Evolutionary conservation across 257 asterid species (phyloP).

Genomic region (Echium plantagineum): DNA sequence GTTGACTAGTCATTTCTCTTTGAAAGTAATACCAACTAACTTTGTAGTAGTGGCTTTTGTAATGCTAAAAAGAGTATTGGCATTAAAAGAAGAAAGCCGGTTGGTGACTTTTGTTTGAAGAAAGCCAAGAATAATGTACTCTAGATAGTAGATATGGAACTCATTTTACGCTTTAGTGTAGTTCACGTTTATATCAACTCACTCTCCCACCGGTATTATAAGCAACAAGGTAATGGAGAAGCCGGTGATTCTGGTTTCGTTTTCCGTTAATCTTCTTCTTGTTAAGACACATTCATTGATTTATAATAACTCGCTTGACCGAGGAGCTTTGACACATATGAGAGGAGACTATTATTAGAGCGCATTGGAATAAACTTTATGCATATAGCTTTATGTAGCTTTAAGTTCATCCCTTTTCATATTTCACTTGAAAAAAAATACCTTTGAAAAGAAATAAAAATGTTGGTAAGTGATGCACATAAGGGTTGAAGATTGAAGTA

Average conservation of each 20-base stretch:
- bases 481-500: neutral
- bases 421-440: neutral
- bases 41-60: slow-evolving; percentile 35
- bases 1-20: slow-evolving; percentile 30
- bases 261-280: no score
- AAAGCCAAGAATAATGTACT: slow-evolving; percentile 12
- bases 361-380: neutral
- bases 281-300: no score
- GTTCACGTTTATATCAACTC: slow-evolving; percentile 12
- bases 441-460: neutral
- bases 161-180: slow-evolving; percentile 19
- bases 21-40: slow-evolving; percentile 37
- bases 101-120: slow-evolving; percentile 28
- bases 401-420: no score
- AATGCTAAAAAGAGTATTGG: slow-evolving; percentile 21
- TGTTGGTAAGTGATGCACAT: neutral
- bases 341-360: no score
- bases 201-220: no score
- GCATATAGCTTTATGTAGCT: neutral
- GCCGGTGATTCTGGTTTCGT: no score
- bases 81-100: slow-evolving; percentile 55
- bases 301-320: no score
- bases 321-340: no score
- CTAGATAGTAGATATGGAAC: slow-evolving; percentile 14
- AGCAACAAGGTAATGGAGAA: no score